Evolutionary conservation across 108 stramenopile species (phyloP).

Genomic region (Hondaea fermentalgiana): DNA sequence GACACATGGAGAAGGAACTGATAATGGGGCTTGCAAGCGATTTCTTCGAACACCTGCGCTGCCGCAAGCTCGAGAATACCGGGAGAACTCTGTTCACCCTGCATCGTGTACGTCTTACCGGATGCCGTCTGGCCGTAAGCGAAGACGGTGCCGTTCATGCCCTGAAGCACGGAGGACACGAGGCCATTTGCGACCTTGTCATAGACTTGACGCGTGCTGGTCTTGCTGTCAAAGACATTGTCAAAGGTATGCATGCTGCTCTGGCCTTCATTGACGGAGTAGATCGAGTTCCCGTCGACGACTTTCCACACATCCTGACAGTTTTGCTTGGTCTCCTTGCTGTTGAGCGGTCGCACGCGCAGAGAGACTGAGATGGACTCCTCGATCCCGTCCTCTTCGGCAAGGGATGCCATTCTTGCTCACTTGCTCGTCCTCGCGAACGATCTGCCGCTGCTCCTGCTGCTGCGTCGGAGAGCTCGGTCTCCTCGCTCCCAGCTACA

Average conservation of each 20-base stretch:
- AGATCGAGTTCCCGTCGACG: constrained; percentile 12
- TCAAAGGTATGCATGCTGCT: constrained; percentile 10
- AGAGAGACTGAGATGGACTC: constrained; percentile 10
- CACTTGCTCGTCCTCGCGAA: too few relatives aligned
- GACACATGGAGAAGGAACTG: neutral
- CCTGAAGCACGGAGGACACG: neutral
- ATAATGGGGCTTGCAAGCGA: neutral
- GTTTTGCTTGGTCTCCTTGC: neutral
- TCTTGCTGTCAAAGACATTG: neutral
- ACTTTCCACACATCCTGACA: neutral
- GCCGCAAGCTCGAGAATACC: neutral
- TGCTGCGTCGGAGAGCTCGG: too few relatives aligned
- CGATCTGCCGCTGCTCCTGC: too few relatives aligned
- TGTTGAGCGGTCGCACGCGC: neutral
- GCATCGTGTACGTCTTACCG: constrained; percentile 37
- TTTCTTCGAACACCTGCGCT: neutral
- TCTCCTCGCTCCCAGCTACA: too few relatives aligned
- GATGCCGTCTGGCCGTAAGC: constrained; percentile 28
- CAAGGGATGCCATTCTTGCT: too few relatives aligned
- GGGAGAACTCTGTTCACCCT: constrained; percentile 11
- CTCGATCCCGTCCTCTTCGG: neutral
- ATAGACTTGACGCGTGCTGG: constrained; percentile 11
- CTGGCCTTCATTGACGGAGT: neutral
- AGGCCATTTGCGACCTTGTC: neutral
- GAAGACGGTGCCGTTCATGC: constrained; percentile 32